A percentile compares a stretch with the other conserved stretches of the same genome.
Evolutionary conservation across 192 early-diverging fungal genomes (phyloP).

Genomic region (Backusella tuberculispora): DNA sequence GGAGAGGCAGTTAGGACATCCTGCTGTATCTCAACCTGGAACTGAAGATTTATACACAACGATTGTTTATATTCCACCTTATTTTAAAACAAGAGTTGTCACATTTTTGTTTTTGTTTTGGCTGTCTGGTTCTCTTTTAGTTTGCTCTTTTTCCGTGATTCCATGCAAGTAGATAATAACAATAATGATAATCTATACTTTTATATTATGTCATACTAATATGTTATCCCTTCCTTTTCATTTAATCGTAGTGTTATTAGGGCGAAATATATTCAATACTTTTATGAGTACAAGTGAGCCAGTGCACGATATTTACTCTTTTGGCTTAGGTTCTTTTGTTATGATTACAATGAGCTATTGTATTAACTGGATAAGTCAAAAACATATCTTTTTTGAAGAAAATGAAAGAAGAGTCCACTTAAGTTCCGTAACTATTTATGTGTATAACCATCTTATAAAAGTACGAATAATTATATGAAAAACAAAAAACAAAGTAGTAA

Average conservation of each 20-base stretch:
- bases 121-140: conserved; percentile 32
- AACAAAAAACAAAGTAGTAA: background rate
- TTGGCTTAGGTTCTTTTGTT: conserved; percentile 71
- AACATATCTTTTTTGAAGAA: conserved; percentile 15
- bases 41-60: conserved; percentile 51
- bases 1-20: conserved; percentile 66
- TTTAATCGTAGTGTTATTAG: conserved; percentile 54
- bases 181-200: background rate
- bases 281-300: conserved; percentile 51
- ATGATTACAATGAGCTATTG: conserved; percentile 39
- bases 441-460: background rate
- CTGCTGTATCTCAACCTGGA: conserved; percentile 34
- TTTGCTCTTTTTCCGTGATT: conserved; percentile 34
- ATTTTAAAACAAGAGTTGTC: conserved; percentile 61
- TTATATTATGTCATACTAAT: background rate
- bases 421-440: conserved; percentile 6
- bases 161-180: conserved; percentile 43
- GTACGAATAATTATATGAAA: background rate
- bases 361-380: conserved; percentile 42
- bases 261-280: conserved; percentile 52
- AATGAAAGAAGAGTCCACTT: conserved; percentile 7
- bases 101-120: conserved; percentile 54
- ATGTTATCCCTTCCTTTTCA: background rate
- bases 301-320: conserved; percentile 80
- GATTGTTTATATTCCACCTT: conserved; percentile 82